phyloP scores from a whole-genome alignment of 805 yeast genomes.

The Lipomyces yamanashiensis region DNA sequence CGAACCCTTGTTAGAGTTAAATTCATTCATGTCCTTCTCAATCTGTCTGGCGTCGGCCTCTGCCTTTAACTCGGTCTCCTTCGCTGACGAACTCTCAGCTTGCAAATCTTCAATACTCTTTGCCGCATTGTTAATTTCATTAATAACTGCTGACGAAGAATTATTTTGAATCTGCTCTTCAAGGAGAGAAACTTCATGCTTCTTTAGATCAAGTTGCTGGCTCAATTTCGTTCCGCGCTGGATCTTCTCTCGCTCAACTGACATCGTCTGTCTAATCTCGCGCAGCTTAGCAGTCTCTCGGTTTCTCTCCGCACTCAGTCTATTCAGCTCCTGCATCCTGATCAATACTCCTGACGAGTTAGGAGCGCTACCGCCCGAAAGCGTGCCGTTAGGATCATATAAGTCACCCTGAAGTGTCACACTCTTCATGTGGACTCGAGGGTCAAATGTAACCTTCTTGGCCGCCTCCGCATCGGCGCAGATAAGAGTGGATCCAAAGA shows the following conservation, averaged over 20 bases:
- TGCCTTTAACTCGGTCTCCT: slow-evolving; percentile 44
- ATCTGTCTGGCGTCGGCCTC: slow-evolving; percentile 56
- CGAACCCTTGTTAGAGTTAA: slow-evolving; percentile 74
- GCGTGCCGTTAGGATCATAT: slow-evolving; percentile 94
- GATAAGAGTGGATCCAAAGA: slow-evolving; percentile 87
- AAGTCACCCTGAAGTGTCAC: slow-evolving; percentile 92
- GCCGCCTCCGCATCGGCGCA: slow-evolving; percentile 90
- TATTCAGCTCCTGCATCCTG: slow-evolving; percentile 69
- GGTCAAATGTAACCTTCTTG: slow-evolving; percentile 83
- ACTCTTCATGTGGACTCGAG: slow-evolving; percentile 74
- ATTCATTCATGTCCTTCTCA: slow-evolving; percentile 81
- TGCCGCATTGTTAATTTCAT: slow-evolving; percentile 46
- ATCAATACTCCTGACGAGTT: slow-evolving; percentile 61
- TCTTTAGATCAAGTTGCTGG: slow-evolving; percentile 42
- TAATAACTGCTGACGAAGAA: slow-evolving; percentile 36
- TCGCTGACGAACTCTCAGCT: slow-evolving; percentile 48
- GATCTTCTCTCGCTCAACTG: slow-evolving; percentile 23
- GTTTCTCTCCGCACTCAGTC: slow-evolving; percentile 48
- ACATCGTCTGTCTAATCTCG: slow-evolving; percentile 42
- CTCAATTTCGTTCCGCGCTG: slow-evolving; percentile 32
- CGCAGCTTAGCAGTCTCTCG: slow-evolving; percentile 52
- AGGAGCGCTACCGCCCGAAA: slow-evolving; percentile 88
- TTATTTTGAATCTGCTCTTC: slow-evolving; percentile 38
- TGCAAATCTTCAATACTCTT: slow-evolving; percentile 54
- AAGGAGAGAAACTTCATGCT: slow-evolving; percentile 43